A percentile compares a stretch with the other conserved stretches of the same genome.
Evolutionary conservation across 2,329 filamentous ascomycete species (phyloP).

Genomic region (Claviceps sp.): DNA sequence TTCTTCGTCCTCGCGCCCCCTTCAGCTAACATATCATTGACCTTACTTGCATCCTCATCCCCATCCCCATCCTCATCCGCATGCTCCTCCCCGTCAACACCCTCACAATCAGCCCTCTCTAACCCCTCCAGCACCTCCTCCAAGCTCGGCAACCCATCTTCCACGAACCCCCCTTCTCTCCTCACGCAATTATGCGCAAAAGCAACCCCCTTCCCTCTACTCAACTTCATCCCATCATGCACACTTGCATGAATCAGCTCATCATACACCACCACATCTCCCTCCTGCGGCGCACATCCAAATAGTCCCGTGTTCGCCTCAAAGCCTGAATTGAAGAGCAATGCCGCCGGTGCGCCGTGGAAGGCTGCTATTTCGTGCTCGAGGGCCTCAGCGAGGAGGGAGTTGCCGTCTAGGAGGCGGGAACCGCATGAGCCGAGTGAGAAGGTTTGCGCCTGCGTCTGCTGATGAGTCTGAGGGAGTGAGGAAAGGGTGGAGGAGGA

Average conservation of each 20-base stretch:
- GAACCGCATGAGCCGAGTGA: slow-evolving; percentile 38
- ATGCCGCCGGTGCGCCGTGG: slow-evolving; percentile 29
- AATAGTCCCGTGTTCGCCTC: slow-evolving; percentile 55
- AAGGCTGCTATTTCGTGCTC: slow-evolving; percentile 34
- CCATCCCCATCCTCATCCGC: slow-evolving; percentile 24
- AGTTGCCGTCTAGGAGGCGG: slow-evolving; percentile 40
- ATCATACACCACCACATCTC: slow-evolving; percentile 56
- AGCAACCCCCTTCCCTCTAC: slow-evolving; percentile 35
- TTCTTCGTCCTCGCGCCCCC: slow-evolving; percentile 8
- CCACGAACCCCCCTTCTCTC: background rate
- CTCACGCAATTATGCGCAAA: slow-evolving; percentile 46
- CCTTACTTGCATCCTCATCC: slow-evolving; percentile 27
- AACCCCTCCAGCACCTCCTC: slow-evolving; percentile 18
- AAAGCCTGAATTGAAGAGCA: slow-evolving; percentile 47
- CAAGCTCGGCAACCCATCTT: slow-evolving; percentile 11
- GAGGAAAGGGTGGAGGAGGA: background rate
- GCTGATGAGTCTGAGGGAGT: too few relatives aligned
- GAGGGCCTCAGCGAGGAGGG: slow-evolving; percentile 26
- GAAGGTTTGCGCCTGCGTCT: slow-evolving; percentile 1
- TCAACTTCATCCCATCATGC: slow-evolving; percentile 62
- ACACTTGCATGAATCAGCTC: slow-evolving; percentile 66
- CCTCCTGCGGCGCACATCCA: slow-evolving; percentile 43
- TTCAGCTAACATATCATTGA: background rate
- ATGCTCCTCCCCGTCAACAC: slow-evolving; percentile 16
- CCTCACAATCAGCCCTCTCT: slow-evolving; percentile 17